Base-by-base conservation (phyloP, 2,329 filamentous ascomycete genomes). In the Botrytis sinoallii region DNA sequence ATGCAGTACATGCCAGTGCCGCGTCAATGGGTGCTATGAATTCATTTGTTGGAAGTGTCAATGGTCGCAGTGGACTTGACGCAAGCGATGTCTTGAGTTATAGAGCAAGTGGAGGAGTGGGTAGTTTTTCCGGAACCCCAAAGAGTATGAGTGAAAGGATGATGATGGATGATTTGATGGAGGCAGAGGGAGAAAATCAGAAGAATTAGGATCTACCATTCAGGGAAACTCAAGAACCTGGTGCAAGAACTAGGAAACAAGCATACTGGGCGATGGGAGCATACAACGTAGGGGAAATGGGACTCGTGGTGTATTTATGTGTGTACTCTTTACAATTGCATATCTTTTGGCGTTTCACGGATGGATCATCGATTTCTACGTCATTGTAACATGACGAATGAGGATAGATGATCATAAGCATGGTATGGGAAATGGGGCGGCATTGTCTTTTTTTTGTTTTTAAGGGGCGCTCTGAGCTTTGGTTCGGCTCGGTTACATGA, bases 21-120 rank as follows among this genome's bases (percentile, higher is more conserved):
- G 84, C 83, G 18, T 84, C 84, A 18, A 80, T 88, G 69, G 86
- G 86, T 55, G 82, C 85, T 29, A 81, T 88, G 65, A 84, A 82
- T 74, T 84, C 83, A 35, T 88, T 88, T 78, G 85, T 88, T 14
- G 87, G 87, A 2, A 86, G 86, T 63, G 79, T 88, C 22, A 72
- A 80, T 72, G 80, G 78, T 6, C 74, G 75, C 18, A 80, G 74
- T 61, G 80, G 79, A 25, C 25, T 81, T 4, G 80, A 81, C 69
- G 80, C 76, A 57, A 78, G 76, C 70, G 78, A 80, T 73, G 46
- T 74, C 1, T 64, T 75, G 52, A 79, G 77, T 68, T 80, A 77
- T 70, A 59, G 77, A 16, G 75, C 74, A 8, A 78, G 77, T 72
- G 75, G 74, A 29, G 77, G 77, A 25, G 66, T 74, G 9, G 76